Evolutionary conservation across 768 basidiomycete species (phyloP).

Genomic region (Austroboletus eburneus): DNA sequence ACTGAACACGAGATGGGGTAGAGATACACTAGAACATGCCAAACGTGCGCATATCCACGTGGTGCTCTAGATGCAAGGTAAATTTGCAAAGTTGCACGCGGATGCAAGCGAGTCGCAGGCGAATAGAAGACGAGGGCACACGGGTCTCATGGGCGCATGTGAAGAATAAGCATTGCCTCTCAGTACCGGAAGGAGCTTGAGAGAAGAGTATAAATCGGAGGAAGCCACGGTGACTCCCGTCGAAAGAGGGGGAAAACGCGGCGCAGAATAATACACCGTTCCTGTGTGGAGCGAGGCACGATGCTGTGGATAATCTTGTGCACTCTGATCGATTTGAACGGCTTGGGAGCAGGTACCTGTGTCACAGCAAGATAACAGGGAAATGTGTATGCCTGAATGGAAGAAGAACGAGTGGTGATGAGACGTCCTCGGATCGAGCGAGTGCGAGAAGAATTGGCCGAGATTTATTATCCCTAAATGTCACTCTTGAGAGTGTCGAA

Average conservation of each 20-base stretch:
- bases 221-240: constrained; percentile 15
- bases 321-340: constrained; percentile 1
- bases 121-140: constrained; percentile 1
- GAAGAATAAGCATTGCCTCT: constrained; percentile 12
- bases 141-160: constrained; percentile 6
- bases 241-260: constrained; percentile 1
- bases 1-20: constrained; percentile 3
- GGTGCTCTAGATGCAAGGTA: not conserved
- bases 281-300: constrained; percentile 1
- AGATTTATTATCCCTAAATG: not conserved
- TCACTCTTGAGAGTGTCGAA: not conserved
- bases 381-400: not conserved
- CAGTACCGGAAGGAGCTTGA: constrained; percentile 24
- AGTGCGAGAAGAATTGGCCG: not conserved
- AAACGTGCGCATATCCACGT: constrained; percentile 3
- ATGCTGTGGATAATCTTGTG: not conserved
- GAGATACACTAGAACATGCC: not conserved
- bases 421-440: constrained; percentile 12
- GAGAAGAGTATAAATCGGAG: constrained; percentile 7
- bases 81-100: constrained; percentile 19
- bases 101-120: constrained; percentile 1
- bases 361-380: not conserved
- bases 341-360: not conserved
- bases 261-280: constrained; percentile 2
- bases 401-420: not conserved